Base-by-base conservation (phyloP, 495 filamentous ascomycete genomes). In the Penicillium macrosclerotiorum region DNA sequence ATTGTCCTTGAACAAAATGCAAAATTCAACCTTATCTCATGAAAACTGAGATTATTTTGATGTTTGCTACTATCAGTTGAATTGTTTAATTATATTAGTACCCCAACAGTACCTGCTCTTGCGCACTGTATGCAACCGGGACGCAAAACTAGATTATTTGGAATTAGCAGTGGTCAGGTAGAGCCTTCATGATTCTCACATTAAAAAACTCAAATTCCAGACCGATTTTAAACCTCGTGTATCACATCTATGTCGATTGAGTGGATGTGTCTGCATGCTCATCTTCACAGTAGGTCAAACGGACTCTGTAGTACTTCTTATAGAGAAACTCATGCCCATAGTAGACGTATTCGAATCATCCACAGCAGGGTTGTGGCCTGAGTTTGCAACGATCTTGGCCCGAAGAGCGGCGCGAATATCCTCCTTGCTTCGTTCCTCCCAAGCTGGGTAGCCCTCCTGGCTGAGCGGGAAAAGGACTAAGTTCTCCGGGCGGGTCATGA, bases 401-500 rank as follows among this genome's bases (percentile, higher is more conserved):
- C 49, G 63, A 42, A 86, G 54, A 1, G 78, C 77, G 12, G 63
- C 63, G 12, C 81, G 65, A 43, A 88, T 85, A 44, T 85, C 79
- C 1, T 67, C 67, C 45, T 83, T 73, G 35, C 71, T 77, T 38
- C 78, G 79, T n/a, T 66, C 58, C 59, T 72, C 74, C 87, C 88
- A 93, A 2, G 67, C 68, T 6, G 67, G 63, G 48, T 76, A 85
- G 16, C 77, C 78, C 25, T 64, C 63, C 18, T 67, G 63, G 57
- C 82, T 86, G 34, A 88, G 68, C 0, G 85, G 86, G 67, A 78
- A 89, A 7, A 95, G 51, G 5, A 88, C 76, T 43, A 75, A 67
- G 55, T 93, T 93, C 5, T 74, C 65, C 5, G 65, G 62, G 22
- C 70, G 74, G 14, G 59, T 60, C 49, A 86, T 70, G 63, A 83